Evolutionary conservation across 73 alveolate species (phyloP).

Genomic region (Paraurostyla sp.): DNA sequence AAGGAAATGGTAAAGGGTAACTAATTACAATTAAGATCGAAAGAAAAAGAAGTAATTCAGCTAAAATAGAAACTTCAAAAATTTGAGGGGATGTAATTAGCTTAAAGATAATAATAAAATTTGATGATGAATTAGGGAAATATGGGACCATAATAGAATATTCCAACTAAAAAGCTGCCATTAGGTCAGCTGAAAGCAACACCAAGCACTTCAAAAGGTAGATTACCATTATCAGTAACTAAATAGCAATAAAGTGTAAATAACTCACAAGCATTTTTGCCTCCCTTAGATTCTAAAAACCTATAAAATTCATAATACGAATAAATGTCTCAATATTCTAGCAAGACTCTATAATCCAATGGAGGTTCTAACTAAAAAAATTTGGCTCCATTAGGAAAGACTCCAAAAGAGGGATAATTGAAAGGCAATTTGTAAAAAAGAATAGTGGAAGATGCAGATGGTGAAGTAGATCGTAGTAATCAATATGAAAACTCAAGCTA

Average conservation of each 20-base stretch:
- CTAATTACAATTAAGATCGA: constrained; percentile 14
- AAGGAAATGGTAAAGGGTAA: constrained; percentile 57
- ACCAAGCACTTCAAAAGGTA: not conserved
- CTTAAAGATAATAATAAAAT: constrained; percentile 36
- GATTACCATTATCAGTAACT: not conserved
- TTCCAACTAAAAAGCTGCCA: not conserved
- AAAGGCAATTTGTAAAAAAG: not conserved
- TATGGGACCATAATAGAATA: not conserved
- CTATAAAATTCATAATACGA: not conserved
- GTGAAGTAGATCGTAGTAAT: not conserved
- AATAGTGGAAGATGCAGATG: constrained; percentile 20
- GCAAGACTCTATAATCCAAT: not conserved
- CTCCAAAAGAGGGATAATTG: not conserved
- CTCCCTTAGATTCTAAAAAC: not conserved
- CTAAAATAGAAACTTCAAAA: constrained; percentile 37
- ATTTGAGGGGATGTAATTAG: constrained; percentile 32
- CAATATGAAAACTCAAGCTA: not conserved
- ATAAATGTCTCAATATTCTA: not conserved
- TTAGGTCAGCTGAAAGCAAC: constrained; percentile 4
- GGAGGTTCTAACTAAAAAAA: not conserved
- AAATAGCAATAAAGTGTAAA: not conserved
- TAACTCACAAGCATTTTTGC: not conserved
- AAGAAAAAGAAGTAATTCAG: constrained; percentile 31
- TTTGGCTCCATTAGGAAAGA: not conserved
- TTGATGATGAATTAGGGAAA: not conserved